These are phyloP conservation scores for Silene uniflora DNA, from an alignment of 148 eudicot genomes.

Conservation along the genomic window DNA sequence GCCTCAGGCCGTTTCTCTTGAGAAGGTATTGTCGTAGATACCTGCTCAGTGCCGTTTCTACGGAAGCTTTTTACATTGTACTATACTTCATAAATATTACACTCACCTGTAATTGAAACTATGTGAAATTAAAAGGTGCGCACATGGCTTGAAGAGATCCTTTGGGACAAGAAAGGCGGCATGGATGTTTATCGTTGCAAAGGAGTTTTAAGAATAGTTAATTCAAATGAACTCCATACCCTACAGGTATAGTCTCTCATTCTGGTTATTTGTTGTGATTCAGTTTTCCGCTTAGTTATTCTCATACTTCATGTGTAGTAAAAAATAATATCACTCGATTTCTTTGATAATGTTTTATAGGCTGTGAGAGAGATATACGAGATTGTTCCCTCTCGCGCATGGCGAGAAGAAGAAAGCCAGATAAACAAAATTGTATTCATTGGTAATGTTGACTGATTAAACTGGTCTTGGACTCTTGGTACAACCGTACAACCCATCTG, in stretches of 20 bases:
- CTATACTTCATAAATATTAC: not conserved
- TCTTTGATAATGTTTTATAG: constrained; percentile 33
- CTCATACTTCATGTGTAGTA: not conserved
- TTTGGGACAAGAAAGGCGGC: constrained; percentile 87
- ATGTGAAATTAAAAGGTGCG: constrained; percentile 44
- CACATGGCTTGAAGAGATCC: constrained; percentile 85
- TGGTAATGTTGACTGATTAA: constrained; percentile 38
- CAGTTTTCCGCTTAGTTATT: not conserved
- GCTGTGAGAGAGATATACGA: constrained; percentile 96
- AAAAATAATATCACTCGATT: not conserved
- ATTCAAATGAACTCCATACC: constrained; percentile 78
- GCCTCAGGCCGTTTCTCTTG: constrained; percentile 47
- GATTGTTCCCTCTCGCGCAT: constrained; percentile 76
- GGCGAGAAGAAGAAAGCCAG: constrained; percentile 58
- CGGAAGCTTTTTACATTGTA: not conserved
- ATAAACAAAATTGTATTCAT: constrained; percentile 83
- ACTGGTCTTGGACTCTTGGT: not conserved
- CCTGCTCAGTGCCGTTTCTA: not conserved
- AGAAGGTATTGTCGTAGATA: constrained; percentile 49
- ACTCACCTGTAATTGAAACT: not conserved
- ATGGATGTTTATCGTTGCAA: constrained; percentile 96
- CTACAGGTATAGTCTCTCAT: constrained; percentile 57
- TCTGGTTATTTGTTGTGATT: not conserved
- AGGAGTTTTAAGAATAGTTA: constrained; percentile 60
- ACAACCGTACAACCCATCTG: not conserved